These are phyloP conservation scores for Fusarium longipes DNA, from an alignment of 2,329 filamentous ascomycete species.

Conservation along the genomic window DNA sequence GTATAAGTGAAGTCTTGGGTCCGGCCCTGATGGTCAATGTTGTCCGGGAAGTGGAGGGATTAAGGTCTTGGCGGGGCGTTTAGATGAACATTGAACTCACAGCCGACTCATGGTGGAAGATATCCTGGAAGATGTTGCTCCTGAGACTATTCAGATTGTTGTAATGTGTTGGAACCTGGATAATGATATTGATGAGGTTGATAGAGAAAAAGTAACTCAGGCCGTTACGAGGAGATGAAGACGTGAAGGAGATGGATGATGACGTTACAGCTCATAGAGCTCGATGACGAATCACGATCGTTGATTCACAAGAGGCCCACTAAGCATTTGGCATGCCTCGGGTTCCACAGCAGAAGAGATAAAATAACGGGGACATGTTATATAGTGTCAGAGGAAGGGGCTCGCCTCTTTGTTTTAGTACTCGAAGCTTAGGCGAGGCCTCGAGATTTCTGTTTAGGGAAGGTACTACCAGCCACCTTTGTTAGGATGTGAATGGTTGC, in stretches of 20 bases:
- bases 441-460: neutral
- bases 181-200: conserved; percentile 16
- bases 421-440: neutral
- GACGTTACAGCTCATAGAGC: conserved; percentile 36
- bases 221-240: conserved; percentile 20
- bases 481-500: too few relatives aligned
- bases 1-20: neutral
- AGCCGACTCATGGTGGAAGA: conserved; percentile 36
- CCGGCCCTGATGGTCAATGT: conserved; percentile 5
- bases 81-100: conserved; percentile 35
- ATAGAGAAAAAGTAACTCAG: conserved; percentile 8
- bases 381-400: neutral
- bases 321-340: conserved; percentile 3
- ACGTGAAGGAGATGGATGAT: conserved; percentile 43
- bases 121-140: conserved; percentile 22
- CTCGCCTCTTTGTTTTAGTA: neutral
- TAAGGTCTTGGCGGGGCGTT: neutral
- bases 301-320: neutral
- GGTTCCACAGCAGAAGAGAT: neutral
- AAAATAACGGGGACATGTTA: too few relatives aligned
- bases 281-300: conserved; percentile 31
- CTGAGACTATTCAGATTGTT: conserved; percentile 1
- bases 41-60: conserved; percentile 28
- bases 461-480: neutral
- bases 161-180: conserved; percentile 9